These are phyloP conservation scores for Scheffersomyces stambukii DNA, from an alignment of 1,139 yeast genomes.

Conservation along the genomic window DNA sequence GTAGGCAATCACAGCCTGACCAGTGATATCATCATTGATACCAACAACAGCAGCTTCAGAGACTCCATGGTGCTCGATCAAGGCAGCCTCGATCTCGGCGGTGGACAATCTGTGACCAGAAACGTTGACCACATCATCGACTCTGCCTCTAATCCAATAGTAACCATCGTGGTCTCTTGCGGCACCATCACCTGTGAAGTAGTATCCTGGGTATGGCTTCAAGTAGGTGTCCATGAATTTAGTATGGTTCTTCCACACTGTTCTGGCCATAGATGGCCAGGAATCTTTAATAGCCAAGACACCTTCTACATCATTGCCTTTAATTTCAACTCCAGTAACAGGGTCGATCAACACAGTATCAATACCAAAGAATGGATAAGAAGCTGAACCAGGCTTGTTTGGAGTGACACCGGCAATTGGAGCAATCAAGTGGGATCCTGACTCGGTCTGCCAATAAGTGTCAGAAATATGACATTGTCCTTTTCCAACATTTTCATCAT, in stretches of 20 bases:
- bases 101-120: conserved; percentile 97
- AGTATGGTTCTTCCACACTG: conserved; percentile 87
- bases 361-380: conserved; percentile 94
- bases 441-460: conserved; percentile 99
- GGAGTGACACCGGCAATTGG: conserved; percentile 94
- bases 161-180: conserved; percentile 96
- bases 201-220: conserved; percentile 93
- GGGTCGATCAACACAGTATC: conserved; percentile 91
- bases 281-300: conserved; percentile 84
- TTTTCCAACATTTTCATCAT: conserved; percentile 87
- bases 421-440: conserved; percentile 94
- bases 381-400: conserved; percentile 96
- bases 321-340: conserved; percentile 74
- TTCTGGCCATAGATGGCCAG: conserved; percentile 99
- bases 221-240: conserved; percentile 91
- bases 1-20: conserved; percentile 94
- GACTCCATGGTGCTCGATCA: conserved; percentile 73
- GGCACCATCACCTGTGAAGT: conserved; percentile 99
- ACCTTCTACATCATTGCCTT: conserved; percentile 93
- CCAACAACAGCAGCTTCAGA: conserved; percentile 97
- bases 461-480: conserved; percentile 83
- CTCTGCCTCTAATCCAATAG: conserved; percentile 98
- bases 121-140: conserved; percentile 96
- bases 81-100: conserved; percentile 93
- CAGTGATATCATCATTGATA: conserved; percentile 89